These are phyloP conservation scores for Hypholoma fasciculare DNA, from an alignment of 768 basidiomycete genomes.

Conservation along the genomic window DNA sequence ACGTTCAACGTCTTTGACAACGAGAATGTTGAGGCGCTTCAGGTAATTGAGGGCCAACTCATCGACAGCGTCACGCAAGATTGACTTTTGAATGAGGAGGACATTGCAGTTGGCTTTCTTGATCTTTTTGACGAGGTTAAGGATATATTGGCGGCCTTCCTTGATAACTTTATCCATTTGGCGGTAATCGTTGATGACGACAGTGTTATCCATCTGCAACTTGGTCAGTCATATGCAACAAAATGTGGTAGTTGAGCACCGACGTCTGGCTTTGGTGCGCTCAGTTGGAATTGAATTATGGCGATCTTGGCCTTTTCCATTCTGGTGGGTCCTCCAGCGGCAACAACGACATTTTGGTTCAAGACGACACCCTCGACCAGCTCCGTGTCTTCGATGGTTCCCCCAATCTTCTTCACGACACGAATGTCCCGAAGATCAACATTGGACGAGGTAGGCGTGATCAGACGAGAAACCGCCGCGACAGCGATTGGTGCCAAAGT, in stretches of 20 bases:
- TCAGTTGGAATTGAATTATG: constrained; percentile 97
- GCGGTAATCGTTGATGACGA: constrained; percentile 98
- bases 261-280: constrained; percentile 97
- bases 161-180: constrained; percentile 99
- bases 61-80: constrained; percentile 98
- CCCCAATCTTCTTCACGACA: constrained; percentile 97
- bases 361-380: constrained; percentile 96
- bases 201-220: constrained; percentile 97
- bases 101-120: constrained; percentile 99
- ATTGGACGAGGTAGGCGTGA: constrained; percentile 86
- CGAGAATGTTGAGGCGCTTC: constrained; percentile 94
- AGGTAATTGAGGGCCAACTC: constrained; percentile 97
- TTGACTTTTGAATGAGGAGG: constrained; percentile 98
- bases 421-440: constrained; percentile 97
- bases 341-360: constrained; percentile 89
- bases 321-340: constrained; percentile 90
- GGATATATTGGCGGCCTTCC: constrained; percentile 95
- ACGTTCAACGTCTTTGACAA: constrained; percentile 96
- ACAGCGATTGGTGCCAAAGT: constrained; percentile 99
- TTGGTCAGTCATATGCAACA: constrained; percentile 13
- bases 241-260: constrained; percentile 25
- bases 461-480: constrained; percentile 89
- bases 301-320: constrained; percentile 99
- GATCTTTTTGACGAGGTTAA: constrained; percentile 98
- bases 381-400: constrained; percentile 98